Evolutionary conservation across 768 basidiomycete genomes (phyloP), one percentile per base, ranked within the genome.

Genomic region (Exsudoporus frostii): DNA sequence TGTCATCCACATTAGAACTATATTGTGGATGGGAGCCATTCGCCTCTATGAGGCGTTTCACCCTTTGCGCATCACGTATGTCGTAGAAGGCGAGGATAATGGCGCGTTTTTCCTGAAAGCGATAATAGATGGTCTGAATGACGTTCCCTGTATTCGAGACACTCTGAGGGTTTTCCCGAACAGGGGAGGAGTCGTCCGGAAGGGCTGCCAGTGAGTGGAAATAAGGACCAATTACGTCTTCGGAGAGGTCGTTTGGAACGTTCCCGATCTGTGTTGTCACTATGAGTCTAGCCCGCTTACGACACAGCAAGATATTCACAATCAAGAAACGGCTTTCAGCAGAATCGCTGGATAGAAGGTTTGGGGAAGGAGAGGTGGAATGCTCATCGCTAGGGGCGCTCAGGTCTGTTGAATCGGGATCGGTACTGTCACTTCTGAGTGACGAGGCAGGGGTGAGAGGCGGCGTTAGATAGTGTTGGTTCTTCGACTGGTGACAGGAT

Each of bases 361-460:
- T 55, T 24, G 29, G 42, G 8, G 49, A 43, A 29, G 54, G 36
- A 25, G 54, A 49, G 27, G 24, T 50, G 20, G 64, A 60, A 53
- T 69, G 72, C n/a, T 58, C 56, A 15, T 56, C 50, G 37, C 37
- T 60, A 45, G 45, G 55, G 50, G 47, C 70, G 36, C 17, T 57
- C n/a, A 56, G 54, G 55, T 70, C 69, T 38, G 68, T 57, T 39
- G 61, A 65, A 27, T 71, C 71, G 29, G 72, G 66, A 33, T 68
- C 71, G 15, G 69, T 62, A 19, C 63, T 63, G 34, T 76, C 75
- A 34, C 69, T 70, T 51, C 66, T 72, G 58, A 79, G 72, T 1
- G 78, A 76, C 8, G 83, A 85, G 1, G 86, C 83, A 1, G 86
- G 86, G 1, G 86, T 88, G 40, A 88, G 76, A 11, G 86, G 87